Percentiles rank a stretch among this genome's conserved stretches.
phyloP scores from a whole-genome alignment of 1,284 basidiomycete species.

The Coniferiporia weirii region DNA sequence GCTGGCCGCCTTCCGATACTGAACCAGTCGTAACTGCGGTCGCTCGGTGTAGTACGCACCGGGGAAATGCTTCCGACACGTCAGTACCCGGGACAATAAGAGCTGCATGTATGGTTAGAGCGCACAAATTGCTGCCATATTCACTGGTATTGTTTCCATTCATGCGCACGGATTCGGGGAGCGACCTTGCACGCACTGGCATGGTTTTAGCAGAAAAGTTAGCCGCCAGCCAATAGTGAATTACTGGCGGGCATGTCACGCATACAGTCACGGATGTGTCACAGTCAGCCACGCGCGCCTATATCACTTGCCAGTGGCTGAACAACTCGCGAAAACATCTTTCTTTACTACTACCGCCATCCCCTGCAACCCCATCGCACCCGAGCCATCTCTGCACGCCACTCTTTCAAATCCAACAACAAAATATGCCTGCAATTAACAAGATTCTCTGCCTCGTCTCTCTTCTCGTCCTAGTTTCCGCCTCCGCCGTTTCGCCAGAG shows the following conservation, averaged over 20 bases:
- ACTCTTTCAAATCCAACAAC: neutral
- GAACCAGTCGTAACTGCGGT: neutral
- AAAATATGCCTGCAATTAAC: neutral
- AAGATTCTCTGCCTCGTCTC: slow-evolving; percentile 2
- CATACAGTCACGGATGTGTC: neutral
- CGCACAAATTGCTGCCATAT: neutral
- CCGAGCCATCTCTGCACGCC: neutral
- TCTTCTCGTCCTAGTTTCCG: slow-evolving; percentile 1
- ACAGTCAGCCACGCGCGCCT: neutral
- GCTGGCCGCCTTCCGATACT: neutral
- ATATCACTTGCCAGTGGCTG: neutral
- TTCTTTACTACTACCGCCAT: neutral
- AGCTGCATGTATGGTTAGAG: neutral
- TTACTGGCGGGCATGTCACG: neutral
- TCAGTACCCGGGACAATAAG: neutral
- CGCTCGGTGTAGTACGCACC: neutral
- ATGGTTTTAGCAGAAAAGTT: neutral
- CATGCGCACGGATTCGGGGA: neutral
- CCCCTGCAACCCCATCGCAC: neutral
- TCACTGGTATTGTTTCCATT: neutral
- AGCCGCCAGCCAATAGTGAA: neutral
- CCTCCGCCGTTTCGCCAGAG: slow-evolving; percentile 4
- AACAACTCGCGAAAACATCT: neutral
- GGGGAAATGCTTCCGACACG: too few relatives aligned
- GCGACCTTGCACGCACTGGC: neutral